Evolutionary conservation across 2,329 filamentous ascomycete genomes (phyloP).

Genomic region (Pestalotiopsis fici): DNA sequence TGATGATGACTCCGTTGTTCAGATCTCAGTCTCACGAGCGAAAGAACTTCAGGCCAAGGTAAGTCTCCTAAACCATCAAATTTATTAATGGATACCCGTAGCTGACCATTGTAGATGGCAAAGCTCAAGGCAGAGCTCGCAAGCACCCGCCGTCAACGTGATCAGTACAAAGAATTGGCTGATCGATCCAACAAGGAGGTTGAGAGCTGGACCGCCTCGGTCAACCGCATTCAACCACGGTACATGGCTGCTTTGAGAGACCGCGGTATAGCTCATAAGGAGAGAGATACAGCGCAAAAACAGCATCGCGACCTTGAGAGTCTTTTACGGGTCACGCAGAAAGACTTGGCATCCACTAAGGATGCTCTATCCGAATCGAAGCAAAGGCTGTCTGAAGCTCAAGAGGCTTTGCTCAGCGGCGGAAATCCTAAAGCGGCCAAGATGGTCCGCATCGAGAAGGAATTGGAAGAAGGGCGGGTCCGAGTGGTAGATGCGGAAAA

Average conservation of each 20-base stretch:
- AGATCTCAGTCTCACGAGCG: constrained; percentile 29
- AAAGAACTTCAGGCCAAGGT: constrained; percentile 32
- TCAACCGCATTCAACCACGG: constrained; percentile 42
- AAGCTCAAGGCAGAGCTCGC: constrained; percentile 36
- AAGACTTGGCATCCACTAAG: constrained; percentile 38
- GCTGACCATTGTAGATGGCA: constrained; percentile 29
- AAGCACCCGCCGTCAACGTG: constrained; percentile 32
- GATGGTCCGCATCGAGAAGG: constrained; percentile 40
- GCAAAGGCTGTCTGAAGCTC: constrained; percentile 35
- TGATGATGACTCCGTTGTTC: constrained; percentile 24
- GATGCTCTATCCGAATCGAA: constrained; percentile 36
- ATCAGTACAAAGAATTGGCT: constrained; percentile 41
- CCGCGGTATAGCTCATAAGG: constrained; percentile 46
- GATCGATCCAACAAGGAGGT: constrained; percentile 44
- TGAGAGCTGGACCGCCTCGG: constrained; percentile 45
- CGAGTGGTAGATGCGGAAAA: constrained; percentile 41
- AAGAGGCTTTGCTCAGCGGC: constrained; percentile 33
- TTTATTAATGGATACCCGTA: constrained; percentile 6
- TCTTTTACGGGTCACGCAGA: constrained; percentile 36
- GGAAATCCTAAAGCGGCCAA: constrained; percentile 37
- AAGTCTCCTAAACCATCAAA: constrained; percentile 10
- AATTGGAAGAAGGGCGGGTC: constrained; percentile 39
- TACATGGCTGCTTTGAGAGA: constrained; percentile 41
- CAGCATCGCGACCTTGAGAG: constrained; percentile 35
- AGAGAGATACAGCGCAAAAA: constrained; percentile 38